Conservation (phyloP, 2,329 filamentous ascomycete species). For the Apiospora hydei region DNA sequence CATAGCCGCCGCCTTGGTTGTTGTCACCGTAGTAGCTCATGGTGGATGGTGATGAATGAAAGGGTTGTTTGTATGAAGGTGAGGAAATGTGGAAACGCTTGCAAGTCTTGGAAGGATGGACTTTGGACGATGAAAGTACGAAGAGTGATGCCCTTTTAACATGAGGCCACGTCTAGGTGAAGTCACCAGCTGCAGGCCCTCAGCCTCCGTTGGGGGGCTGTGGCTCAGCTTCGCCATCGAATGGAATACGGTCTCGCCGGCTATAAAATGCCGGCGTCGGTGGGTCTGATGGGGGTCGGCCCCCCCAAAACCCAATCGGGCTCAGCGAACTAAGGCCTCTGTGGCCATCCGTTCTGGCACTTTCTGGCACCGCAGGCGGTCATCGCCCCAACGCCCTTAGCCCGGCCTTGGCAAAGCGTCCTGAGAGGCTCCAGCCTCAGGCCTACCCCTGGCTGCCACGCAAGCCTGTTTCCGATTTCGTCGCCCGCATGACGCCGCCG, state of each 20-base stretch:
- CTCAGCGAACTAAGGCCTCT: constrained; percentile 7
- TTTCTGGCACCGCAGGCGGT: not conserved
- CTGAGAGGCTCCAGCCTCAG: constrained; percentile 12
- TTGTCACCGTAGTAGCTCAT: constrained; percentile 13
- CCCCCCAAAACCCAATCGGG: constrained; percentile 9
- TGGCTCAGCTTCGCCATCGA: constrained; percentile 6
- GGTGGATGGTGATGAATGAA: not conserved
- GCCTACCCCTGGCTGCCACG: constrained; percentile 5
- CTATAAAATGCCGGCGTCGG: constrained; percentile 10
- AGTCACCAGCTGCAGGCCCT: not conserved
- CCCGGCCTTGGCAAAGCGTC: not conserved
- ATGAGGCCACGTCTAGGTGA: not conserved
- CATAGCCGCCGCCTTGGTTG: constrained; percentile 21
- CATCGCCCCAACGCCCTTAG: not conserved
- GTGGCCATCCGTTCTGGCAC: not conserved
- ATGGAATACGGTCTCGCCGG: constrained; percentile 6
- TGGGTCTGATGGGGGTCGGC: not conserved
- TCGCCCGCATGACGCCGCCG: not conserved
- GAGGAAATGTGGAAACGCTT: not conserved
- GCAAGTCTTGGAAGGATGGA: not conserved
- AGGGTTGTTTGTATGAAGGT: not conserved
- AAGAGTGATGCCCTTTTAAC: not conserved
- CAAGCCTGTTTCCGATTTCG: constrained; percentile 12
- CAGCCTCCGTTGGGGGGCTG: not conserved
- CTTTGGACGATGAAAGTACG: not conserved